Evolutionary conservation across 192 early-diverging fungal genomes (phyloP).

Genomic region (Rhizophagus sp.): DNA sequence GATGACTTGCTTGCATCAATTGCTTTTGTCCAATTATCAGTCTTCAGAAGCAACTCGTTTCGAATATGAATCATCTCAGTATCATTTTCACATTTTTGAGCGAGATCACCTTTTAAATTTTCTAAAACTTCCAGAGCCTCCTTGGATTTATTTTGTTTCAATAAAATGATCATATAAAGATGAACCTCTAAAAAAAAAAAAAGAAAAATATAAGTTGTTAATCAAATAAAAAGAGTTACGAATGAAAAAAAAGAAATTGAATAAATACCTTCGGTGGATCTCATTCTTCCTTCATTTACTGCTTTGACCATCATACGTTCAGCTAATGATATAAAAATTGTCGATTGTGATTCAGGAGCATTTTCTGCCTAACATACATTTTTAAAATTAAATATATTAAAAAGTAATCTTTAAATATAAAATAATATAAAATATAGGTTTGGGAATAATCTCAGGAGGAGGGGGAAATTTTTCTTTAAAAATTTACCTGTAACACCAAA

Average conservation of each 20-base stretch:
- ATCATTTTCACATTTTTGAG: slow-evolving; percentile 67
- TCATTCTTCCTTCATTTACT: slow-evolving; percentile 62
- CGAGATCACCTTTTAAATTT: slow-evolving; percentile 61
- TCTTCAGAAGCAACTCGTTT: slow-evolving; percentile 53
- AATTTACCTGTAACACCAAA: slow-evolving; percentile 70
- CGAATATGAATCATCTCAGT: slow-evolving; percentile 68
- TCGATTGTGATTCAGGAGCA: slow-evolving; percentile 35
- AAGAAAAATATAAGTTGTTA: not conserved
- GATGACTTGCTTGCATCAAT: slow-evolving; percentile 33
- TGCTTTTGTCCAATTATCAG: slow-evolving; percentile 42
- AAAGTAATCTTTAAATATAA: not conserved
- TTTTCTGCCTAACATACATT: slow-evolving; percentile 41
- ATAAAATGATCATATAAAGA: slow-evolving; percentile 72
- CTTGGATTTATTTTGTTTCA: slow-evolving; percentile 65
- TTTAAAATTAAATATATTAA: not conserved
- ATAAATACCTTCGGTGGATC: slow-evolving; percentile 63
- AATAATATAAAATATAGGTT: no score
- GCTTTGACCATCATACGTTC: slow-evolving; percentile 86
- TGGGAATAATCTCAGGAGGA: no score
- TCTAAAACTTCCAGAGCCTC: slow-evolving; percentile 69
- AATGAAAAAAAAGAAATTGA: not conserved
- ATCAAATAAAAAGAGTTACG: not conserved
- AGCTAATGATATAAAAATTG: slow-evolving; percentile 66
- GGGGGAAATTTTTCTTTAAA: no score
- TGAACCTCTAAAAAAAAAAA: slow-evolving; percentile 59